Conservation (phyloP, 192 early-diverging fungal species). For the Mortierella antarctica region DNA sequence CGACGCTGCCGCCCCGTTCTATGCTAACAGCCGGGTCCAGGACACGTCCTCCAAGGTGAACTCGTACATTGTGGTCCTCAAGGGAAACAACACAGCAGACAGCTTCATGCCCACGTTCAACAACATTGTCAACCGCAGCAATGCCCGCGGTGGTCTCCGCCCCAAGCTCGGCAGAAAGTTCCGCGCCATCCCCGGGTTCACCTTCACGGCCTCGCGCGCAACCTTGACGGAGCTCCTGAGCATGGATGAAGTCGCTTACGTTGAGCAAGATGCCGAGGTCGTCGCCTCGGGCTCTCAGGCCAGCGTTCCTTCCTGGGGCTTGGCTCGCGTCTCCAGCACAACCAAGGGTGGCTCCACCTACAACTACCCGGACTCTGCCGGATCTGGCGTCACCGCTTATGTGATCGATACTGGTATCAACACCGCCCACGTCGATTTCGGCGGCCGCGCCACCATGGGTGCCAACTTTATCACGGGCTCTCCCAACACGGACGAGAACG, state of each 20-base stretch:
- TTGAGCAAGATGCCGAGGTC: conserved; percentile 62
- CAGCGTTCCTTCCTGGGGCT: conserved; percentile 47
- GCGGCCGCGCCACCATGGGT: conserved; percentile 73
- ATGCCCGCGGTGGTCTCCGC: conserved; percentile 2
- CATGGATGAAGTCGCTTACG: conserved; percentile 51
- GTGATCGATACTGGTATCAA: conserved; percentile 71
- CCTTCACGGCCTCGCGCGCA: conserved; percentile 60
- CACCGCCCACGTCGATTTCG: conserved; percentile 72
- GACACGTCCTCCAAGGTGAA: conserved; percentile 51
- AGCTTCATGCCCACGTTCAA: conserved; percentile 25
- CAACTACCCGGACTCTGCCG: conserved; percentile 61
- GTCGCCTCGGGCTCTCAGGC: conserved; percentile 21
- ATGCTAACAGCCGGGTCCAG: neutral
- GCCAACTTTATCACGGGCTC: conserved; percentile 52
- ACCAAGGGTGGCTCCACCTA: conserved; percentile 22
- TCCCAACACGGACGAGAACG: conserved; percentile 58
- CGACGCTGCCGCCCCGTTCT: conserved; percentile 13
- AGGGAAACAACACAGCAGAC: conserved; percentile 41
- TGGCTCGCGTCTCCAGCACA: conserved; percentile 20
- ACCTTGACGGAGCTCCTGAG: conserved; percentile 48
- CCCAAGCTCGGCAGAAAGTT: conserved; percentile 9
- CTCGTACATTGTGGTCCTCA: conserved; percentile 72
- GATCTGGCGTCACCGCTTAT: conserved; percentile 62
- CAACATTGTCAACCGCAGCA: conserved; percentile 47
- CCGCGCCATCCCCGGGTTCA: conserved; percentile 52